These are phyloP conservation scores for Auriscalpium microsporum DNA, from an alignment of 768 basidiomycete species.

Conservation along the genomic window DNA sequence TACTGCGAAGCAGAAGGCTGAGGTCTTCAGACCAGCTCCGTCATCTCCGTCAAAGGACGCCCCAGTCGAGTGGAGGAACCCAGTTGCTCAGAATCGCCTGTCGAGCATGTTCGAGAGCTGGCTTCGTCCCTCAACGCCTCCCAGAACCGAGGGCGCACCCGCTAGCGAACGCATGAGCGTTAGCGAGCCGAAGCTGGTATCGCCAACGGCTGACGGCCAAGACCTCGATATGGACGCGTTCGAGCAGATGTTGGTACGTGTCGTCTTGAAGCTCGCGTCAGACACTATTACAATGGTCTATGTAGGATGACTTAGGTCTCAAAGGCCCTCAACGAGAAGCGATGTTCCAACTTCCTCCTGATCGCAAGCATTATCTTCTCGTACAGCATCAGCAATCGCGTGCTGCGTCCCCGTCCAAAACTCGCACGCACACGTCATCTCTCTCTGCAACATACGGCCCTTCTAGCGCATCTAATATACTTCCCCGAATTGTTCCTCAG, in stretches of 20 bases:
- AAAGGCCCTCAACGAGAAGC: constrained; percentile 59
- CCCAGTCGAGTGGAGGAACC: constrained; percentile 42
- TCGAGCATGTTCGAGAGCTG: constrained; percentile 63
- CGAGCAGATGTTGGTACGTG: constrained; percentile 61
- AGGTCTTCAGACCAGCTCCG: constrained; percentile 19
- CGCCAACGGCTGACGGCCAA: constrained; percentile 26
- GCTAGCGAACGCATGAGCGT: constrained; percentile 43
- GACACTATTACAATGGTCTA: constrained; percentile 4
- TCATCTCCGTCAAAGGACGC: constrained; percentile 8
- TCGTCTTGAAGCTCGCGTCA: not conserved
- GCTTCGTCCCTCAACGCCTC: constrained; percentile 37
- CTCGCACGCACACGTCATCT: constrained; percentile 24
- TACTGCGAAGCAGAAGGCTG: constrained; percentile 48
- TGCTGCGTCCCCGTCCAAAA: constrained; percentile 25
- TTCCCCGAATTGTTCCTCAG: constrained; percentile 65
- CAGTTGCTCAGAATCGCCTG: constrained; percentile 49
- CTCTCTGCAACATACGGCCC: constrained; percentile 51
- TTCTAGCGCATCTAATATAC: constrained; percentile 43
- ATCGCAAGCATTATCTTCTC: constrained; percentile 62
- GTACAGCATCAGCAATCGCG: constrained; percentile 43
- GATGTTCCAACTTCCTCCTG: constrained; percentile 51
- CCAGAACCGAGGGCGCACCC: constrained; percentile 8
- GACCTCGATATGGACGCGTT: constrained; percentile 42
- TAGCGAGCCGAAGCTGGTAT: constrained; percentile 61
- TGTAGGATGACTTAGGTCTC: constrained; percentile 64